Evolutionary conservation across 164 flowering plant genomes (phyloP).

Genomic region (Sextonia rubra): DNA sequence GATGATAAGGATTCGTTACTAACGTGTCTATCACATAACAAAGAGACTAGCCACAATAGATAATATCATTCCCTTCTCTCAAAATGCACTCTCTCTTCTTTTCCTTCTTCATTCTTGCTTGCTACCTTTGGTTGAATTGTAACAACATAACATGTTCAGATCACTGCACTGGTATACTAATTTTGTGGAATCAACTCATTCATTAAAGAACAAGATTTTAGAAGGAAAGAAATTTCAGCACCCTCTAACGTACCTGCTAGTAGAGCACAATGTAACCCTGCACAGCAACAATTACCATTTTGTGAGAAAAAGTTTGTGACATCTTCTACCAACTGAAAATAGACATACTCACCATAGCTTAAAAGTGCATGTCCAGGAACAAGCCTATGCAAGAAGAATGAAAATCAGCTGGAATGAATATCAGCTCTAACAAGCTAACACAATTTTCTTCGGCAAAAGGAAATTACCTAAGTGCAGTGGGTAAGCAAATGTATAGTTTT

Average conservation of each 20-base stretch:
- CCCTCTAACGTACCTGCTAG: constrained; percentile 64
- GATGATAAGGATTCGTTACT: too few species aligned
- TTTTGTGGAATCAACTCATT: background rate
- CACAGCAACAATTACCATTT: constrained; percentile 13
- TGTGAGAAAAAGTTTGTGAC: background rate
- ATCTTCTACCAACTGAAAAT: constrained; percentile 4
- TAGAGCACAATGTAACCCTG: constrained; percentile 89
- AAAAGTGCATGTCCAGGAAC: constrained; percentile 79
- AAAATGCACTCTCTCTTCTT: too few species aligned
- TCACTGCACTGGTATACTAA: background rate
- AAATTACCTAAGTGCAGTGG: background rate
- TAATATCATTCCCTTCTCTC: too few species aligned
- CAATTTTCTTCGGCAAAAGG: background rate
- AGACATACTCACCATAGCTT: constrained; percentile 62
- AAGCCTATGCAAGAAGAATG: constrained; percentile 43
- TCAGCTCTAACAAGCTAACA: background rate
- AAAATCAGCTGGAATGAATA: background rate
- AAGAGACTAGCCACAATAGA: too few species aligned
- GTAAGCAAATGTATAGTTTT: background rate
- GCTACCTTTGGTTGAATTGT: too few species aligned
- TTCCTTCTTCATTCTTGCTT: too few species aligned
- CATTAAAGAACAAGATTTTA: too few species aligned
- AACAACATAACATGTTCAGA: too few species aligned
- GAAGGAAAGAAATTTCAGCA: background rate
- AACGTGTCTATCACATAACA: too few species aligned